These are phyloP conservation scores for Nissolia schottii DNA, from an alignment of 306 rosid genomes.

Conservation along the genomic window DNA sequence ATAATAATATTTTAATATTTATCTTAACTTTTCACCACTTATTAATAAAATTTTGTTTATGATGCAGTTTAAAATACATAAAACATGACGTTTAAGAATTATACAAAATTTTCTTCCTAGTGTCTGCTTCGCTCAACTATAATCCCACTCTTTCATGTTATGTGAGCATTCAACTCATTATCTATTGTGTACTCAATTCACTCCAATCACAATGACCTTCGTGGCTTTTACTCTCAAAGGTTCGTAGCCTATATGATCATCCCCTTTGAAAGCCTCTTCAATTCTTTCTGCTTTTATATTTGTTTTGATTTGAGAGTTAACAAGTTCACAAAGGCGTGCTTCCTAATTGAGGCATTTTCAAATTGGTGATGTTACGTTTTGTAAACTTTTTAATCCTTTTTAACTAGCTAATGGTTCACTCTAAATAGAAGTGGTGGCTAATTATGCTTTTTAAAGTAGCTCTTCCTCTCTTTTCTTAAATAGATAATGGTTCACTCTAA, in stretches of 20 bases:
- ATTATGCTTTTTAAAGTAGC: neutral
- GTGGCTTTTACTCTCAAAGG: neutral
- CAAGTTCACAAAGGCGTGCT: constrained; percentile 6
- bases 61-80: no score
- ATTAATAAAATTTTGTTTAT: no score
- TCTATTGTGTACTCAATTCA: no score
- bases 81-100: no score
- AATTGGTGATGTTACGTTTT: neutral
- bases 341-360: neutral
- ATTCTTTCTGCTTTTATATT: neutral
- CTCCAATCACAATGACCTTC: neutral
- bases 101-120: neutral
- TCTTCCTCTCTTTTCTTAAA: neutral
- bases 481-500: neutral
- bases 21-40: no score
- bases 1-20: no score
- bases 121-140: constrained; percentile 9
- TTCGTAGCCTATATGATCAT: neutral
- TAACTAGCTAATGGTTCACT: neutral
- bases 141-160: constrained; percentile 13
- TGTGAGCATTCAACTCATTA: neutral
- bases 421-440: neutral
- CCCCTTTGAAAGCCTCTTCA: neutral
- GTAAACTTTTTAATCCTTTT: neutral
- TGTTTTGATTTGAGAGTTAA: neutral